A percentile compares a stretch with the other conserved stretches of the same genome.
These are phyloP conservation scores for Diplodia seriata DNA, from an alignment of 2,329 filamentous ascomycete genomes.

Conservation along the genomic window DNA sequence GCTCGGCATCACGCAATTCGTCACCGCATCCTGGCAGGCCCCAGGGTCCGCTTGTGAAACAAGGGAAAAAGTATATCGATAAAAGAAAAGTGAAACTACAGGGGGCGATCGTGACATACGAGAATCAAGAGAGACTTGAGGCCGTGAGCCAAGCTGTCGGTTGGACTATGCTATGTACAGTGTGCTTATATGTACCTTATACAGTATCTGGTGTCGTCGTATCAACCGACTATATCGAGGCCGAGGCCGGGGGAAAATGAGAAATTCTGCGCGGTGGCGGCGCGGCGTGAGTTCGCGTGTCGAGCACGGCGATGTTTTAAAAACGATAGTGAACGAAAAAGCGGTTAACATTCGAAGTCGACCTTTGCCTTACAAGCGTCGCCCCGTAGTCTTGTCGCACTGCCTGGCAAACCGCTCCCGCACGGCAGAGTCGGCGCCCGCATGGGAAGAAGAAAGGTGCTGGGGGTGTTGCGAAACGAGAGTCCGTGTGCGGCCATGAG, in stretches of 20 bases:
- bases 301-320: constrained; percentile 15
- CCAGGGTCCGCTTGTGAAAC: constrained; percentile 10
- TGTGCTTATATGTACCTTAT: background rate
- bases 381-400: constrained; percentile 16
- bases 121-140: constrained; percentile 9
- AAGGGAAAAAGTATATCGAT: constrained; percentile 9
- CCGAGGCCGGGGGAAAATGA: constrained; percentile 4
- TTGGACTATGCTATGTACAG: constrained; percentile 22
- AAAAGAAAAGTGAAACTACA: constrained; percentile 6
- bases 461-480: constrained; percentile 21
- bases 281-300: constrained; percentile 25
- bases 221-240: constrained; percentile 8
- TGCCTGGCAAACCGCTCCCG: constrained; percentile 23
- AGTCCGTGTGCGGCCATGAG: constrained; percentile 23
- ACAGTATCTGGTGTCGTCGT: background rate
- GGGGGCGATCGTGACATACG: constrained; percentile 20
- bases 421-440: constrained; percentile 19
- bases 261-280: constrained; percentile 15
- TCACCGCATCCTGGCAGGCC: background rate
- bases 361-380: constrained; percentile 22
- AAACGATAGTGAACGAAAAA: constrained; percentile 19
- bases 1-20: background rate
- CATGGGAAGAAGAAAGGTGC: constrained; percentile 22
- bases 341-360: constrained; percentile 27
- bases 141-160: constrained; percentile 14